Base-by-base conservation (phyloP, 805 yeast genomes). In the Kazachstania martiniae region DNA sequence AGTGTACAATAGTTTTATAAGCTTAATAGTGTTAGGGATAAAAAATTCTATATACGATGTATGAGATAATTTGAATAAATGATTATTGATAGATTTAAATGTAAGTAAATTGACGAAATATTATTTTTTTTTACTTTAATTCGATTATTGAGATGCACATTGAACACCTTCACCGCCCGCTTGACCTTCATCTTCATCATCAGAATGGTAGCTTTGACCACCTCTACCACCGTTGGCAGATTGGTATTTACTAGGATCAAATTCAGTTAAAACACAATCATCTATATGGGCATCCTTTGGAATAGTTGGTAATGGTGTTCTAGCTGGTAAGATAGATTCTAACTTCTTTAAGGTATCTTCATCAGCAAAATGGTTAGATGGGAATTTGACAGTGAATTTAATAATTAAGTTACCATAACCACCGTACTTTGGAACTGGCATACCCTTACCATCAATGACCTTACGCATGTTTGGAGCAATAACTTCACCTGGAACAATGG, bases 341-440 rank as follows among this genome's bases (percentile, higher is more conserved):
- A 91, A 73, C 45, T 67, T 61, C 56, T 76, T 71, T 58, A 86
- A 67, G 52, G 78, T 70, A 33, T 76, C 85, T 58, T 82, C 95
- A 38, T 70, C 51, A 30, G 94, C 70, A 56, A 83, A 85, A 53
- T 77, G 70, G 33, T 68, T 61, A 33, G 57, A 55, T 43, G 99
- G 99, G 84, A 91, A 91, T 56, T 81, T 85, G 51, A 91, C 72
- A 43, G 74, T 76, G 63, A 91, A 91, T 56, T 82, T 78, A 47
- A 91, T 65, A 50, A 83, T 74, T 65, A 91, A 70, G 64, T 85
- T 75, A 62, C 99, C 99, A 51, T 59, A 68, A 42, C 86, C 84
- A 58, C 94, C 94, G 56, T 72, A 78, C 63, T 91, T 77, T 63
- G 70, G 78, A 44, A 89, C 66, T 45, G 98, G 99, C 98, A 91